Percentiles rank a stretch among this genome's conserved stretches.
These are phyloP conservation scores for Collybia mongolica DNA, from an alignment of 768 basidiomycete genomes.

Conservation along the genomic window DNA sequence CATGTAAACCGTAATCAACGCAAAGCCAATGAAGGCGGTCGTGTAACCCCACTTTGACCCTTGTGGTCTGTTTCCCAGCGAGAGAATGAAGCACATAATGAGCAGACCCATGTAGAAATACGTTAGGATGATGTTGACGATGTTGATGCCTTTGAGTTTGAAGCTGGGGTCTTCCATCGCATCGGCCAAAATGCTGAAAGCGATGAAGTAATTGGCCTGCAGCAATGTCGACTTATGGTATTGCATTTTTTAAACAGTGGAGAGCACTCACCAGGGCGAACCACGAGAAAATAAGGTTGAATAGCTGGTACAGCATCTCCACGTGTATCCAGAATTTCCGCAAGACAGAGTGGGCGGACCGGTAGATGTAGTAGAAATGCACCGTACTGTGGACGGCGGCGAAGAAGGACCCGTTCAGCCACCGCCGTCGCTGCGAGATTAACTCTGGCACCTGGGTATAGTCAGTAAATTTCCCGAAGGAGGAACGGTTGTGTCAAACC, in stretches of 20 bases:
- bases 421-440: conserved; percentile 91
- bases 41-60: conserved; percentile 90
- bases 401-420: conserved; percentile 99
- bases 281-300: conserved; percentile 93
- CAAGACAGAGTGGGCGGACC: conserved; percentile 77
- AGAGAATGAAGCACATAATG: conserved; percentile 83
- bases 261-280: conserved; percentile 64
- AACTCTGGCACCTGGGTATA: conserved; percentile 74
- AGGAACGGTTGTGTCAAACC: conserved; percentile 32
- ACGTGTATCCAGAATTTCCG: conserved; percentile 95
- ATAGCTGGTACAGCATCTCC: conserved; percentile 87
- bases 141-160: conserved; percentile 58
- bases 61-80: conserved; percentile 90
- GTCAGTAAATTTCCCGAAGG: not conserved
- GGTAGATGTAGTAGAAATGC: conserved; percentile 95
- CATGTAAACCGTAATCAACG: conserved; percentile 94
- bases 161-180: conserved; percentile 70
- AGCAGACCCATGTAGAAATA: conserved; percentile 89
- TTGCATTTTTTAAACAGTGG: not conserved
- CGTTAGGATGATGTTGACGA: conserved; percentile 75
- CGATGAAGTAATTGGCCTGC: conserved; percentile 89
- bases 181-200: conserved; percentile 74
- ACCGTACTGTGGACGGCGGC: conserved; percentile 90
- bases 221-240: not conserved
- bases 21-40: conserved; percentile 83